Evolutionary conservation across 257 asterid genomes (phyloP).

Genomic region (Nicotiana attenuata): DNA sequence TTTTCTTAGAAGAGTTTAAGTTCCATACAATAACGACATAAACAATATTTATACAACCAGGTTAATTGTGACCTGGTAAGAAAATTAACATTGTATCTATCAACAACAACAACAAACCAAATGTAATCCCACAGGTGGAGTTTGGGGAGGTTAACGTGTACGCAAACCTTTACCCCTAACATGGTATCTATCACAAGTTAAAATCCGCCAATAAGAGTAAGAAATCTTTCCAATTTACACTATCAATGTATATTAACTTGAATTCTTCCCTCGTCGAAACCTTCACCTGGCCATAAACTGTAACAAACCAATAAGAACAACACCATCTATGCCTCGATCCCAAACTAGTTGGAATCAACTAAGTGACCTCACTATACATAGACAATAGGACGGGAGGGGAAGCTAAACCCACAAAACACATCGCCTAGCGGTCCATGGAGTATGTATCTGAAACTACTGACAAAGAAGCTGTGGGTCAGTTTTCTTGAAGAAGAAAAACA

Average conservation of each 20-base stretch:
- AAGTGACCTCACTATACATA: background rate
- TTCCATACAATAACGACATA: too few species aligned
- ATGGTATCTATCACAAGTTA: too few species aligned
- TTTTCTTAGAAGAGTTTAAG: background rate
- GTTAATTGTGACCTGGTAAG: too few species aligned
- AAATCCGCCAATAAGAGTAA: too few species aligned
- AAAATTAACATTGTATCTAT: too few species aligned
- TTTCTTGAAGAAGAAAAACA: background rate
- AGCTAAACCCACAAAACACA: background rate
- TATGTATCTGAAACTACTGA: background rate
- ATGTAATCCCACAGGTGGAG: too few species aligned
- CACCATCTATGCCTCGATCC: background rate
- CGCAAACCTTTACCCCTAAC: background rate
- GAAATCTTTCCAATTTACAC: too few species aligned
- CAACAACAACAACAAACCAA: too few species aligned
- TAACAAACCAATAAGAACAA: background rate
- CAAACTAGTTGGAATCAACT: background rate
- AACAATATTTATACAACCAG: too few species aligned
- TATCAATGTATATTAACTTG: too few species aligned
- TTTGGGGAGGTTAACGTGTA: too few species aligned
- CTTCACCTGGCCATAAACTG: background rate
- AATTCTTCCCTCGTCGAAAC: too few species aligned
- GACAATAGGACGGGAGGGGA: background rate
- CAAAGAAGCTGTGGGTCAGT: background rate
- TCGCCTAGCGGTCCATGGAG: background rate